These are phyloP conservation scores for Mycena albidolilacea DNA, from an alignment of 768 basidiomycete genomes.

Conservation along the genomic window DNA sequence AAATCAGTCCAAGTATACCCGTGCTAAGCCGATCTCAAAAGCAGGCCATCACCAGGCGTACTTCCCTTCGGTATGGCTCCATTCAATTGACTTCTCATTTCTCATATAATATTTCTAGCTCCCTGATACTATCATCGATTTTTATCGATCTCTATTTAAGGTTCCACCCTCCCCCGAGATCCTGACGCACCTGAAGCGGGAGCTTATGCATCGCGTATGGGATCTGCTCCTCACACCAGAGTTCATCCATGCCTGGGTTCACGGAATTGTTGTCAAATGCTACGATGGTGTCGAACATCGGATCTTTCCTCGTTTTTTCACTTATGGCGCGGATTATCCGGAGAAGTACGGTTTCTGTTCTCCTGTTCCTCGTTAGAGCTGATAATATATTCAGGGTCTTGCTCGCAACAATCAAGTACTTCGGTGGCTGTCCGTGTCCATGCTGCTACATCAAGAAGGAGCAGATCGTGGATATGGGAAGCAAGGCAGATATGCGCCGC, in stretches of 20 bases:
- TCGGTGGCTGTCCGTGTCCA: background rate
- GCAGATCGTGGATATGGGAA: constrained; percentile 36
- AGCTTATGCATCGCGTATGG: background rate
- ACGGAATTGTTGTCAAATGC: background rate
- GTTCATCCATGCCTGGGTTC: background rate
- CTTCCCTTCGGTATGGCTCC: constrained; percentile 43
- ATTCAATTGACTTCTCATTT: too few species aligned
- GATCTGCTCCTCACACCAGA: background rate
- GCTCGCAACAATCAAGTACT: background rate
- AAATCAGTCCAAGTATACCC: constrained; percentile 55
- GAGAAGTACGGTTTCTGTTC: background rate
- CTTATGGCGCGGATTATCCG: background rate
- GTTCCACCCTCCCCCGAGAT: background rate
- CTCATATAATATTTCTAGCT: background rate
- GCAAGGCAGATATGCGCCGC: constrained; percentile 32
- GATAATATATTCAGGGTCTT: background rate
- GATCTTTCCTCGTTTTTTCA: background rate
- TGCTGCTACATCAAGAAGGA: constrained; percentile 29
- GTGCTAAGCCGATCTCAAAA: constrained; percentile 45
- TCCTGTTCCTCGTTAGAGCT: background rate
- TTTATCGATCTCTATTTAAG: background rate
- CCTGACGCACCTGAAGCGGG: background rate
- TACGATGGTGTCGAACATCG: background rate
- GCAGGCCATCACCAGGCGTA: constrained; percentile 58
- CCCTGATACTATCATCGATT: background rate